These are phyloP conservation scores for Cardamine chenopodiifolia DNA, from an alignment of 345 rosid species.

Conservation along the genomic window DNA sequence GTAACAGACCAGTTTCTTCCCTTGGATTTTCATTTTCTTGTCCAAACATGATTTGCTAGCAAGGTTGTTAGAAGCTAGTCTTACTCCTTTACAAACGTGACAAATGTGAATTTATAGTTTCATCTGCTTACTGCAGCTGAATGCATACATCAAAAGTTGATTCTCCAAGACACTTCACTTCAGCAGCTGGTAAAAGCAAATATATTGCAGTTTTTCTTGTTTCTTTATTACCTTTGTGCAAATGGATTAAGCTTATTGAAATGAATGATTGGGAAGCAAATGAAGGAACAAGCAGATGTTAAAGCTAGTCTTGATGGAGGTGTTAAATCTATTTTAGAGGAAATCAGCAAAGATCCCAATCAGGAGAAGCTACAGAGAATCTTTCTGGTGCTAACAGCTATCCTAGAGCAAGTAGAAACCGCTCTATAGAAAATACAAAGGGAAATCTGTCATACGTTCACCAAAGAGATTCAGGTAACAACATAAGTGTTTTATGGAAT, in stretches of 20 bases:
- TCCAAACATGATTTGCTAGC: neutral
- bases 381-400: conserved; percentile 49
- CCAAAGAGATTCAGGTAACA: conserved; percentile 66
- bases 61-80: neutral
- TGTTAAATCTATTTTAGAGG: conserved; percentile 66
- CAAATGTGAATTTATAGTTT: too few species aligned
- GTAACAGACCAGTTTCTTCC: too few species aligned
- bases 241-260: conserved; percentile 29
- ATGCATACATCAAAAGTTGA: too few species aligned
- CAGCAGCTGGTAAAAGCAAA: conserved; percentile 62
- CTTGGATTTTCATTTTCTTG: too few species aligned
- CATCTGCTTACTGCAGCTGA: too few species aligned
- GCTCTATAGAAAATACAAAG: conserved; percentile 54
- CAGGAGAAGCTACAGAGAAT: conserved; percentile 61
- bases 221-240: conserved; percentile 20
- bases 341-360: conserved; percentile 49
- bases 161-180: conserved; percentile 56
- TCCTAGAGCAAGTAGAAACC: conserved; percentile 64
- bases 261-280: conserved; percentile 51
- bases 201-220: conserved; percentile 21
- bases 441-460: conserved; percentile 54
- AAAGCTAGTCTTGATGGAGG: conserved; percentile 61
- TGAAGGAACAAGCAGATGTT: conserved; percentile 63
- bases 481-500: neutral
- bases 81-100: neutral